Evolutionary conservation across 305 asterid genomes (phyloP).

Genomic region (Rubia occidens): DNA sequence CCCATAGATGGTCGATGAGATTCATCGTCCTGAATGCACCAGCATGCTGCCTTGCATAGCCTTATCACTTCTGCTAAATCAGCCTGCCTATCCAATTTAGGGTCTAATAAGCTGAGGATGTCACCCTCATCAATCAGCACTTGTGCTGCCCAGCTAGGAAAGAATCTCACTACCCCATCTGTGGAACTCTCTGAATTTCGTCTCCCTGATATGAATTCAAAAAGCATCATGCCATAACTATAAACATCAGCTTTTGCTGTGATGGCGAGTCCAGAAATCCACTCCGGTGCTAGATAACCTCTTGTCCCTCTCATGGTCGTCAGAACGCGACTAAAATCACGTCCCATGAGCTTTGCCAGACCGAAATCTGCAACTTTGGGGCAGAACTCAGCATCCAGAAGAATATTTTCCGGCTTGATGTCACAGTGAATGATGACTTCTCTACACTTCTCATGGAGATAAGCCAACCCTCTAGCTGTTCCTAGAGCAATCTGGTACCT

Average conservation of each 20-base stretch:
- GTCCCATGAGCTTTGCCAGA: conserved; percentile 66
- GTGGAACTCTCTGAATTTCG: conserved; percentile 45
- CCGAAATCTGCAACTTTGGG: conserved; percentile 75
- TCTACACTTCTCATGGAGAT: conserved; percentile 65
- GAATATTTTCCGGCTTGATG: conserved; percentile 62
- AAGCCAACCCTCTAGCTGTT: conserved; percentile 52
- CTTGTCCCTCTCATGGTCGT: conserved; percentile 74
- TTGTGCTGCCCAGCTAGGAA: conserved; percentile 48
- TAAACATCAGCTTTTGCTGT: conserved; percentile 68
- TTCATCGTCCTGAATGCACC: conserved; percentile 77
- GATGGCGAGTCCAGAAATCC: conserved; percentile 74
- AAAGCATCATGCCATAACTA: conserved; percentile 73
- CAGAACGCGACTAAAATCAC: conserved; percentile 61
- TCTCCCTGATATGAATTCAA: conserved; percentile 58
- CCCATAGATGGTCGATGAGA: conserved; percentile 60
- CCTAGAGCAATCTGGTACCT: conserved; percentile 59
- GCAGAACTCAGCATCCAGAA: conserved; percentile 40
- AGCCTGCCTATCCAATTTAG: conserved; percentile 31
- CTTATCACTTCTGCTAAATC: conserved; percentile 43
- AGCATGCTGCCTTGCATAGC: conserved; percentile 50
- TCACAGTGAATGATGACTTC: conserved; percentile 72
- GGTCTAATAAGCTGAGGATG: conserved; percentile 41
- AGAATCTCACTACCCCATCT: conserved; percentile 41
- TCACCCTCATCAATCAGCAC: conserved; percentile 42
- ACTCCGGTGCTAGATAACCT: conserved; percentile 79